Conservation (phyloP, 2,329 filamentous ascomycete genomes). For the Nemania serpens region DNA sequence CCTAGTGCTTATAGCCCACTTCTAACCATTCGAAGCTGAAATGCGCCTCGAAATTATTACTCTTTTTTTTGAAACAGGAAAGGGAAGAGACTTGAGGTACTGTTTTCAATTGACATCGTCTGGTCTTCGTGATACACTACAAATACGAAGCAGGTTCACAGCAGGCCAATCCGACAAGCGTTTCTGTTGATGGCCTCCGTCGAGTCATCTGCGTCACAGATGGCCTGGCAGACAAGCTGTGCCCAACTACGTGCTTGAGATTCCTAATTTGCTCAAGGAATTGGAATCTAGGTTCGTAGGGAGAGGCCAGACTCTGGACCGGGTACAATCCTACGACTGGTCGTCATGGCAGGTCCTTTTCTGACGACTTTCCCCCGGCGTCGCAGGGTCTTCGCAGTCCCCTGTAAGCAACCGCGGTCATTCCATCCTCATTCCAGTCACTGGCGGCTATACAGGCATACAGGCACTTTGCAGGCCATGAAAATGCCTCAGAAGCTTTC, state of each 20-base stretch:
- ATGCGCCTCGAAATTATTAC: too few relatives aligned
- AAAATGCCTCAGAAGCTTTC: not conserved
- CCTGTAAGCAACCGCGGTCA: not conserved
- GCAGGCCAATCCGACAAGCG: not conserved
- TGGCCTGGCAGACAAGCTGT: not conserved
- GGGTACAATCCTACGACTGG: not conserved
- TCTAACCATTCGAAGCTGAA: not conserved
- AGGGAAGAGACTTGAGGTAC: too few relatives aligned
- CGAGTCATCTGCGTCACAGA: constrained; percentile 12
- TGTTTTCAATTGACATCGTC: too few relatives aligned
- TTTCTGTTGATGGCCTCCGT: not conserved
- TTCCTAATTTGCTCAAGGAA: too few relatives aligned
- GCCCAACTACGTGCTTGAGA: too few relatives aligned
- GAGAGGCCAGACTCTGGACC: not conserved
- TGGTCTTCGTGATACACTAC: too few relatives aligned
- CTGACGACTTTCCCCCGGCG: constrained; percentile 35
- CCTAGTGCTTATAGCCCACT: not conserved
- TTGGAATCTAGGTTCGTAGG: not conserved
- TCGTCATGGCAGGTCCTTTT: constrained; percentile 31
- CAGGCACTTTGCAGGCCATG: too few relatives aligned
- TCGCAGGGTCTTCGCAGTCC: constrained; percentile 30
- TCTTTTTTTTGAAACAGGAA: too few relatives aligned
- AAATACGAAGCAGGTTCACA: too few relatives aligned
- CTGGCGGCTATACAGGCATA: not conserved
- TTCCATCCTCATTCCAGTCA: not conserved